Base-by-base conservation (phyloP, 1,284 basidiomycete genomes). In the Moniliophthora roreri region DNA sequence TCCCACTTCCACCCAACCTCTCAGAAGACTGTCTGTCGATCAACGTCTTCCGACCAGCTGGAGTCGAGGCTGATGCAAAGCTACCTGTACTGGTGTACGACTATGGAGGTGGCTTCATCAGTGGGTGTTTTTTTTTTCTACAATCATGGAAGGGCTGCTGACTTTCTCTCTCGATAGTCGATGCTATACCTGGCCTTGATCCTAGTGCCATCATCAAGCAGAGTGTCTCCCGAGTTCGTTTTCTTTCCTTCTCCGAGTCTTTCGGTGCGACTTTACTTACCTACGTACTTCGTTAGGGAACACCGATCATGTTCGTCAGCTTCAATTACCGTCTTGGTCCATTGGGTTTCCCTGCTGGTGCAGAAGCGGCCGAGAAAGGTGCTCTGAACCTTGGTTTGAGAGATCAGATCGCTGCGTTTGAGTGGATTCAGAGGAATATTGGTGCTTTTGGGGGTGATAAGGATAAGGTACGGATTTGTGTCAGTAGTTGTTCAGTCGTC, bases 221-320 rank as follows among this genome's bases (percentile, higher is more conserved):
- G 48, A 80, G 78, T 47, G 66, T 78, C 8, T 57, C 63, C 40
- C 67, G 79, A 41, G 78, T 79, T 62, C 46, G 68, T n/a, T 16
- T 48, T 24, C 21, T 26, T 47, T 18, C 28, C 21, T 13, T 8
- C 18, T 48, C 26, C 23, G 28, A 32, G 28, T 6, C 11, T 37
- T 18, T 54, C 40, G 13, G 42, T 23, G 11, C 37, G 18, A 18
- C 13, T 16, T 24, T 11, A 47, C n/a, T 16, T 15, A 10, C 26
- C 13, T 28, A 35, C 16, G 11, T 8, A 8, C 38, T 15, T 44
- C 16, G 24, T 18, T 53, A 79, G 75, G 77, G 74, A 32, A 80
- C 76, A 2, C 79, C 79, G 13, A 60, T 84, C 32, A 70, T 85
- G n/a, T 80, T 80, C 47, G 81, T 84, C 37, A 79, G 73, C 24